A percentile compares a stretch with the other conserved stretches of the same genome.
Conservation (phyloP, 768 basidiomycete species). For the Boletus sp. region DNA sequence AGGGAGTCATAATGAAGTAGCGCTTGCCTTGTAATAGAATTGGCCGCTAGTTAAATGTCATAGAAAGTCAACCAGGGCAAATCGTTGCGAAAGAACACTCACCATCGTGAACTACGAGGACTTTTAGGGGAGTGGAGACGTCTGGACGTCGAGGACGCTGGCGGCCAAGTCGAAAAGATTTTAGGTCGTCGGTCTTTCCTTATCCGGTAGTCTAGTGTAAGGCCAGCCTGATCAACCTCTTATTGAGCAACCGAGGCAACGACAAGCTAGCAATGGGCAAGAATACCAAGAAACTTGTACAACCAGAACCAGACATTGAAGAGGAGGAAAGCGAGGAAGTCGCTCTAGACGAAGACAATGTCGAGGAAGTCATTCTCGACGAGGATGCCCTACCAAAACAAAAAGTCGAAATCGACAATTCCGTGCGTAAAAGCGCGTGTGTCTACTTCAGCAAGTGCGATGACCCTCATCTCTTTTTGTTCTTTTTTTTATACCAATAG, state of each 20-base stretch:
- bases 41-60: conserved; percentile 47
- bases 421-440: conserved; percentile 40
- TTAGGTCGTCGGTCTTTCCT: conserved; percentile 13
- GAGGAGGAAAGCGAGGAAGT: conserved; percentile 41
- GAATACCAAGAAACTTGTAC: conserved; percentile 1
- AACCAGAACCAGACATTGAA: conserved; percentile 8
- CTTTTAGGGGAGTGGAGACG: background rate
- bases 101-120: conserved; percentile 14
- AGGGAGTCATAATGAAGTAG: background rate
- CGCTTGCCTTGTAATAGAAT: conserved; percentile 64
- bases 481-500: conserved; percentile 35
- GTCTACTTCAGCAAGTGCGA: background rate
- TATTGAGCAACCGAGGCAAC: background rate
- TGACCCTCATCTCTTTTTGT: background rate
- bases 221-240: background rate
- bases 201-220: conserved; percentile 13
- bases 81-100: background rate
- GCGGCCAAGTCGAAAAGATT: conserved; percentile 17
- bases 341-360: conserved; percentile 74
- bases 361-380: conserved; percentile 59
- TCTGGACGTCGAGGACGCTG: background rate
- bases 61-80: background rate
- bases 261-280: conserved; percentile 13
- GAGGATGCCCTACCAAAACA: conserved; percentile 79
- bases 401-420: conserved; percentile 71